A percentile compares a stretch with the other conserved stretches of the same genome.
Conservation (phyloP, 306 rosid genomes). For the Trifolium fragiferum region DNA sequence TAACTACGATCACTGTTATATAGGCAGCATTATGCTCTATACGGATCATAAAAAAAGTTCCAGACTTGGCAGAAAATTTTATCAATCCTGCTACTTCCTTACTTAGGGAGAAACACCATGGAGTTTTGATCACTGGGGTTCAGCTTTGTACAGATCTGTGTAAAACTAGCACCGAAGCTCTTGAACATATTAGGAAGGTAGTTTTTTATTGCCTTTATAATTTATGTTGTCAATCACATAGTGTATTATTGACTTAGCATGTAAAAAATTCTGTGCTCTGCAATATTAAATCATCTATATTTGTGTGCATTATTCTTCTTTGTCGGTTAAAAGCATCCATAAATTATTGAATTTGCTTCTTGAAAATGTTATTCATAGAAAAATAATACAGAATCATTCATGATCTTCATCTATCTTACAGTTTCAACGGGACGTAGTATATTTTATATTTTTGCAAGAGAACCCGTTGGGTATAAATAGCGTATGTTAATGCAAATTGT, state of each 20-base stretch:
- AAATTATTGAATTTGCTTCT: constrained; percentile 15
- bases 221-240: constrained; percentile 15
- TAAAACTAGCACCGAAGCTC: constrained; percentile 84
- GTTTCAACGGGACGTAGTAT: background rate
- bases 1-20: constrained; percentile 48
- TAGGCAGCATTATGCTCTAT: constrained; percentile 97
- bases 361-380: background rate
- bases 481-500: constrained; percentile 1
- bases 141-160: constrained; percentile 98
- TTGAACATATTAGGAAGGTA: constrained; percentile 88
- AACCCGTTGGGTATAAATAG: constrained; percentile 30
- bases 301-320: constrained; percentile 9
- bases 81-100: constrained; percentile 86
- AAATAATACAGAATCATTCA: constrained; percentile 9
- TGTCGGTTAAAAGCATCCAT: background rate
- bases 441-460: constrained; percentile 29
- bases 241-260: constrained; percentile 24
- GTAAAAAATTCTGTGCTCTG: constrained; percentile 21
- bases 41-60: constrained; percentile 96
- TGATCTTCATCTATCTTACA: constrained; percentile 9
- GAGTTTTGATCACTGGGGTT: constrained; percentile 94
- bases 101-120: constrained; percentile 97
- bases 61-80: constrained; percentile 96
- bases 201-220: constrained; percentile 35
- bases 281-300: constrained; percentile 6